phyloP scores from a whole-genome alignment of 306 rosid genomes.

The Pueraria montana region DNA sequence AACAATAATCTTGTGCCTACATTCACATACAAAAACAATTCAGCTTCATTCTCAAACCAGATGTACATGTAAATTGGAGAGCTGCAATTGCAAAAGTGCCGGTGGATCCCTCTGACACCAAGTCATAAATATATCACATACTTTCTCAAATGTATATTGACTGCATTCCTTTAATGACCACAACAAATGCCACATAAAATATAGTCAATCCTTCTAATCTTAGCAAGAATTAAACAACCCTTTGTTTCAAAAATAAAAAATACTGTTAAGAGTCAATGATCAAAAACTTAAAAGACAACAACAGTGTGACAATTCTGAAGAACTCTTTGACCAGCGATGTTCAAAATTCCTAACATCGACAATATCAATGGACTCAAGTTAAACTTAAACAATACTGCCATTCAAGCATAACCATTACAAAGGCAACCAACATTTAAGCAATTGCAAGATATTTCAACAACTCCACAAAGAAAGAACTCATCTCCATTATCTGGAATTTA shows the following conservation, averaged over 20 bases:
- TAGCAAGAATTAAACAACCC: conserved; percentile 12
- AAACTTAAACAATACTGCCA: conserved; percentile 19
- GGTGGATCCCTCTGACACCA: conserved; percentile 11
- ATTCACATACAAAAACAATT: conserved; percentile 26
- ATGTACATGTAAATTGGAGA: conserved; percentile 18
- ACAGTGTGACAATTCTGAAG: not conserved
- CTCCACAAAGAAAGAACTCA: not conserved
- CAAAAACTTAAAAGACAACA: conserved; percentile 1
- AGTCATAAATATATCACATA: conserved; percentile 27
- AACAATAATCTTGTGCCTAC: conserved; percentile 5
- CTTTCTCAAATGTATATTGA: conserved; percentile 15
- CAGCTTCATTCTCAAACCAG: conserved; percentile 13
- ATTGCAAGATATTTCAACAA: conserved; percentile 1
- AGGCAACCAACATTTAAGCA: conserved; percentile 39
- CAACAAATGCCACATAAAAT: not conserved
- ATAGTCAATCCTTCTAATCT: conserved; percentile 3
- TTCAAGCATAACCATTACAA: conserved; percentile 35
- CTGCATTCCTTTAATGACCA: conserved; percentile 39
- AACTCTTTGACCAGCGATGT: conserved; percentile 23
- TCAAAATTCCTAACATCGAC: conserved; percentile 7
- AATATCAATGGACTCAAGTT: not conserved
- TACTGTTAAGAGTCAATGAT: not conserved
- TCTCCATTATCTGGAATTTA: not conserved
- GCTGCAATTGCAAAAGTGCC: conserved; percentile 8
- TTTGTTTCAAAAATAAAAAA: conserved; percentile 13